These are phyloP conservation scores for Sideroxylon spinosum DNA, from an alignment of 179 eudicot species.

Conservation along the genomic window DNA sequence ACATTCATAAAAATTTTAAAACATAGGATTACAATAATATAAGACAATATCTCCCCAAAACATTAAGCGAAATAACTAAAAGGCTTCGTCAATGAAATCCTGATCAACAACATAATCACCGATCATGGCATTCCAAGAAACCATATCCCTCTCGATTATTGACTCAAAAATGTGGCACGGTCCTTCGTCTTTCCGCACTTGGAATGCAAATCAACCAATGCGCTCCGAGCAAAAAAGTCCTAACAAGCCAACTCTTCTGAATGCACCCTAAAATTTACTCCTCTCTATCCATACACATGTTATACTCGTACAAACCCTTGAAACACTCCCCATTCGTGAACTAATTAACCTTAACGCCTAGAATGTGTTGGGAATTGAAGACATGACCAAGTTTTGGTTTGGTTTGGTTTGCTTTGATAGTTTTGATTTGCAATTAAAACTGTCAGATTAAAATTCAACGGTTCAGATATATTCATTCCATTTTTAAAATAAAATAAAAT, in stretches of 20 bases:
- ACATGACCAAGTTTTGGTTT: too few relatives aligned
- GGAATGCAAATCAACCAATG: constrained; percentile 57
- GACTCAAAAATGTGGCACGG: constrained; percentile 40
- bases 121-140: constrained; percentile 69
- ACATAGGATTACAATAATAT: not conserved
- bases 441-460: too few relatives aligned
- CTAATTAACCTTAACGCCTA: constrained; percentile 50
- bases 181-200: constrained; percentile 58
- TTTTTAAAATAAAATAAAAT: too few relatives aligned
- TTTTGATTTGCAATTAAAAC: too few relatives aligned
- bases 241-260: constrained; percentile 49
- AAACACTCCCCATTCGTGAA: constrained; percentile 53
- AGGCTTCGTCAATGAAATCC: constrained; percentile 36
- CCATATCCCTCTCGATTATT: constrained; percentile 54
- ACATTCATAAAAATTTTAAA: not conserved
- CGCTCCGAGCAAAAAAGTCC: constrained; percentile 61
- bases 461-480: too few relatives aligned
- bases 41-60: constrained; percentile 44
- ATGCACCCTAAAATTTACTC: constrained; percentile 56
- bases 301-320: constrained; percentile 50
- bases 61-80: constrained; percentile 38
- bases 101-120: constrained; percentile 52
- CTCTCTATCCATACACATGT: constrained; percentile 43
- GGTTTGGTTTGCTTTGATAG: too few relatives aligned
- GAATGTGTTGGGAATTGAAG: too few relatives aligned